These are phyloP conservation scores for Penicillium rolfsii DNA, from an alignment of 2,329 filamentous ascomycete species.

Conservation along the genomic window DNA sequence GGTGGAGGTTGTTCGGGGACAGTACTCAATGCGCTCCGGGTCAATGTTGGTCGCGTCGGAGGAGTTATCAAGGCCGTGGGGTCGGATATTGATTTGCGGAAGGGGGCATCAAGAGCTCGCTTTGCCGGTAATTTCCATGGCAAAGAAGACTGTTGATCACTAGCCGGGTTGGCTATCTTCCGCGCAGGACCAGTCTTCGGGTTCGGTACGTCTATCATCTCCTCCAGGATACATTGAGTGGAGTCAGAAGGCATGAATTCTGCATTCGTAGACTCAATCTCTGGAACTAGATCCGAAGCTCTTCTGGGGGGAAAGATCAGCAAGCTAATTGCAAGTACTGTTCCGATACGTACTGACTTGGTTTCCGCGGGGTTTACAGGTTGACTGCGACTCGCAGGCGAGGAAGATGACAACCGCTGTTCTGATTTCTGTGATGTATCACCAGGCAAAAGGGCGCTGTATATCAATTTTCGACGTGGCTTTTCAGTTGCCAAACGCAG, in stretches of 20 bases:
- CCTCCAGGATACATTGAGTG: constrained; percentile 35
- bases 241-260: constrained; percentile 36
- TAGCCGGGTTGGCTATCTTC: background rate
- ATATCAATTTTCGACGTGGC: constrained; percentile 51
- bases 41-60: constrained; percentile 21
- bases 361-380: constrained; percentile 14
- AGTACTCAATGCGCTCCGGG: constrained; percentile 25
- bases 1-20: constrained; percentile 20
- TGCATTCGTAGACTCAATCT: constrained; percentile 18
- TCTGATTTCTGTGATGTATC: constrained; percentile 21
- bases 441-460: constrained; percentile 41
- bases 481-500: constrained; percentile 41
- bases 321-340: background rate
- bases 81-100: constrained; percentile 43
- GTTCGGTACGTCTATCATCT: constrained; percentile 22
- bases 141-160: background rate
- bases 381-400: constrained; percentile 8
- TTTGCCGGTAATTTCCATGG: constrained; percentile 6
- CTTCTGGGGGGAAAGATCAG: constrained; percentile 20
- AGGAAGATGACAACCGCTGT: constrained; percentile 11
- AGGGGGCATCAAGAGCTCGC: constrained; percentile 19
- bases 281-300: background rate
- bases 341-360: constrained; percentile 40
- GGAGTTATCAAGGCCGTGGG: constrained; percentile 33
- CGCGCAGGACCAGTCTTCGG: background rate